A percentile compares a stretch with the other conserved stretches of the same genome.
Evolutionary conservation across 805 yeast genomes (phyloP).

Genomic region (Lipomyces chichibuensis): DNA sequence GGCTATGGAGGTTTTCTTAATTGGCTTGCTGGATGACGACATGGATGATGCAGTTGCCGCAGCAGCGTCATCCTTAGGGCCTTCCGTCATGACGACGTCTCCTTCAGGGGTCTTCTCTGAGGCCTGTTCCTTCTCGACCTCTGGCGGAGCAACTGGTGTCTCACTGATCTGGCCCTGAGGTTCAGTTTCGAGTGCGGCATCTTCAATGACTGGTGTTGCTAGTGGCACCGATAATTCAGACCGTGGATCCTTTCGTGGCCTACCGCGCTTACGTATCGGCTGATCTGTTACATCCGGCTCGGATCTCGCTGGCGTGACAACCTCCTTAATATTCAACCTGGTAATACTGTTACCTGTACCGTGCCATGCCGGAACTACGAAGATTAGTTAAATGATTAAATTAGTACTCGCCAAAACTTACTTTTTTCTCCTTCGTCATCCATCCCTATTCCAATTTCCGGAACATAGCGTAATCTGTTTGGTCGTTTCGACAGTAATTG

Average conservation of each 20-base stretch:
- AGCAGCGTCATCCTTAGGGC: neutral
- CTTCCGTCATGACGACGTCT: neutral
- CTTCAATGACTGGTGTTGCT: neutral
- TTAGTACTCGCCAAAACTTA: neutral
- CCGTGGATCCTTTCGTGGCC: slow-evolving; percentile 33
- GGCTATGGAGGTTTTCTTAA: neutral
- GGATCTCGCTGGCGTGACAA: neutral
- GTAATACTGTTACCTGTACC: slow-evolving; percentile 1
- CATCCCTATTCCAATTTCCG: neutral
- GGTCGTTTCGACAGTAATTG: slow-evolving; percentile 1
- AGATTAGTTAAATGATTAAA: neutral
- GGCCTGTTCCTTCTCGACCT: neutral
- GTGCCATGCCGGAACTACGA: slow-evolving; percentile 13
- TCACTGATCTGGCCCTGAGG: neutral
- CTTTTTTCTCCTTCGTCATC: slow-evolving; percentile 6
- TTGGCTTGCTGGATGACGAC: neutral
- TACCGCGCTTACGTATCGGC: slow-evolving; percentile 26
- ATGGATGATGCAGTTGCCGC: slow-evolving; percentile 14
- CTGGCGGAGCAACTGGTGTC: neutral
- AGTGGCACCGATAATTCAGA: neutral
- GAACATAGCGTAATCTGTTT: neutral
- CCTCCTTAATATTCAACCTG: neutral
- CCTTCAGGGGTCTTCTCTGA: neutral
- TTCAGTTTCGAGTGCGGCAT: neutral
- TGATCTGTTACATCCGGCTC: neutral